Evolutionary conservation across 2,329 filamentous ascomycete species (phyloP), one percentile per base, ranked within the genome.

Genomic region (Alternaria brassicae): DNA sequence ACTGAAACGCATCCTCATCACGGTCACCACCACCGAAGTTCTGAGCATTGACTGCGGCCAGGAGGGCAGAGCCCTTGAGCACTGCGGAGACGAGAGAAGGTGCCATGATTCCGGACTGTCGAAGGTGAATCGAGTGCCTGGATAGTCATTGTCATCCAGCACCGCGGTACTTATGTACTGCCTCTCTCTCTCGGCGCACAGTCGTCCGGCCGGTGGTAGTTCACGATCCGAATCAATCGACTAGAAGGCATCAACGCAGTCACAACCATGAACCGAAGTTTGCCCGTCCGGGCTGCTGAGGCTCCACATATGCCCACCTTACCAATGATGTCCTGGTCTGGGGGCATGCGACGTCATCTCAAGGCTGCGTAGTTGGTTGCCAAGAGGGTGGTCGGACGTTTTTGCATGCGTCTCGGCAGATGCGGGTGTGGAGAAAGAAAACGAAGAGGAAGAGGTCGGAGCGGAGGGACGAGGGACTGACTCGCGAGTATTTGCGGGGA

Each of bases 1-100:
- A 74, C 21, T 53, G 44, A 42, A 75, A 75, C 3, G 71, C 70
- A 53, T 63, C 67, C 19, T 69, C 70, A 53, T 17, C 12, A 13
- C 67, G 61, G 4, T 30, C 56, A 57, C 59, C 50, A 42, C 58
- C 62, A 51, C 37, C 54, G 39, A 67, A 72, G 60, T 66, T 61
- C 59, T 74, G 71, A 45, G 71, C 71, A 62, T 66, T 65, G 47
- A 62, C 69, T 55, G 59, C 55, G 36, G 55, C 60, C 45, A 73
- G 56, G 41, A 74, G 61, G 41, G 65, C 64, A 51, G 66, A 67
- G 56, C 64, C 58, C 54, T 63, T 63, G 58, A 71, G 64, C 50
- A 72, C 63, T 39, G 47, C 40, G 3, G 59, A 64, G 56, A 69
- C 48, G 61, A 71, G 45, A 65, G 64, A 67, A 67, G 68, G 62